phyloP scores from a whole-genome alignment of 305 asterid species.

The Ruellia speciosa region DNA sequence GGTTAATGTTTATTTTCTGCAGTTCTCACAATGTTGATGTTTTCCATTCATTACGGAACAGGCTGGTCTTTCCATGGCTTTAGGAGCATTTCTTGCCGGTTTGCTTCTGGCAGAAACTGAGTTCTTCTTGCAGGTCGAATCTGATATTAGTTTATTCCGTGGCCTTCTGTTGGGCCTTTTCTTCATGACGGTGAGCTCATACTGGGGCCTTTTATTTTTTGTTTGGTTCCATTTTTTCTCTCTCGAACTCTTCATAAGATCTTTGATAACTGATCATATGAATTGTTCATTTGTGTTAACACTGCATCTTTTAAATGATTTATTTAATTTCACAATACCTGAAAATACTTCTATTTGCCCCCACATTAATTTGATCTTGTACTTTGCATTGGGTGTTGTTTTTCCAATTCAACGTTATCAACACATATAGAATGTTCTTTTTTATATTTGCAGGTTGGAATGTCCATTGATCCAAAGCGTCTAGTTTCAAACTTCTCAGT shows the following conservation, averaged over 20 bases:
- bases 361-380: not conserved
- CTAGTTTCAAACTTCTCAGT: slow-evolving; percentile 85
- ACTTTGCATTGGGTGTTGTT: not conserved
- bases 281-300: not conserved
- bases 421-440: slow-evolving; percentile 24
- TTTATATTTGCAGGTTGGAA: slow-evolving; percentile 77
- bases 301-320: not conserved
- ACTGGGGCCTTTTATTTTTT: not conserved
- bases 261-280: not conserved
- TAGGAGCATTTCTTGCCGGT: slow-evolving; percentile 99
- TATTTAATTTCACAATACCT: not conserved
- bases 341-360: not conserved
- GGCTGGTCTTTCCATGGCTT: slow-evolving; percentile 99
- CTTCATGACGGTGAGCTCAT: slow-evolving; percentile 79
- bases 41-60: slow-evolving; percentile 29
- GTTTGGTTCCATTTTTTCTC: not conserved
- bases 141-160: slow-evolving; percentile 98
- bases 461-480: slow-evolving; percentile 98
- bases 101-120: slow-evolving; percentile 98
- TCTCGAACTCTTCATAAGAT: not conserved
- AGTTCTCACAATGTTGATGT: slow-evolving; percentile 13
- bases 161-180: slow-evolving; percentile 97
- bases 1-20: not conserved
- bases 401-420: not conserved
- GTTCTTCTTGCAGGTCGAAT: slow-evolving; percentile 94